Evolutionary conservation across 2,329 filamentous ascomycete species (phyloP).

Genomic region (Pestalotiopsis sp.): DNA sequence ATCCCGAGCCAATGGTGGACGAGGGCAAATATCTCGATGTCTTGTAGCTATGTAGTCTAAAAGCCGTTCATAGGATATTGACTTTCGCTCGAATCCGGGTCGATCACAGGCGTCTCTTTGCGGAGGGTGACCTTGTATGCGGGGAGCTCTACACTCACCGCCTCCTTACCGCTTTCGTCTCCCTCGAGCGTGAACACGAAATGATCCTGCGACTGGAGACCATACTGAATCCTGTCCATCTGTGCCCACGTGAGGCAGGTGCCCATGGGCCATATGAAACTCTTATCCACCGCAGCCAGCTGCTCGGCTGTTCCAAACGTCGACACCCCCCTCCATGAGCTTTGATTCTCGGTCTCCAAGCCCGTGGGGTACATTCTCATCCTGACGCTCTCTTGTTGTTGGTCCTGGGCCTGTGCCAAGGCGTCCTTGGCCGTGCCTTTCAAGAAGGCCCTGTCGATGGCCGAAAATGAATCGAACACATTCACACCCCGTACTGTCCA

Average conservation of each 20-base stretch:
- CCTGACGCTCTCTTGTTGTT: background rate
- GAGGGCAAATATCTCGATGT: background rate
- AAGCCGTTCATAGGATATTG: background rate
- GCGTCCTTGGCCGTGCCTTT: background rate
- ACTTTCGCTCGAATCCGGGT: background rate
- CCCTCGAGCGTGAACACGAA: constrained; percentile 2
- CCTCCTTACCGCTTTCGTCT: background rate
- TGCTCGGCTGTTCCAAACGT: constrained; percentile 7
- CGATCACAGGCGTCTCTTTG: background rate
- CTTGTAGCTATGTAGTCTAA: background rate
- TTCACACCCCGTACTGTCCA: constrained; percentile 45
- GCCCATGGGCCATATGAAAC: constrained; percentile 7
- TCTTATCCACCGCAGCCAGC: background rate
- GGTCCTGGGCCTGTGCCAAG: background rate
- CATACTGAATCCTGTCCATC: constrained; percentile 7
- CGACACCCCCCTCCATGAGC: background rate
- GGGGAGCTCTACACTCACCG: constrained; percentile 1
- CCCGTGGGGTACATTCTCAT: constrained; percentile 10
- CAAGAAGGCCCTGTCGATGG: background rate
- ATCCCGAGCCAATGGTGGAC: background rate
- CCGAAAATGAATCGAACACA: constrained; percentile 27
- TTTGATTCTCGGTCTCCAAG: background rate
- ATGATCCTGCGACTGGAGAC: constrained; percentile 1
- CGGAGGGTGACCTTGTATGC: constrained; percentile 5
- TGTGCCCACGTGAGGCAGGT: constrained; percentile 9